Evolutionary conservation across 2,329 filamentous ascomycete genomes (phyloP).

Genomic region (Trichoderma harzianum): DNA sequence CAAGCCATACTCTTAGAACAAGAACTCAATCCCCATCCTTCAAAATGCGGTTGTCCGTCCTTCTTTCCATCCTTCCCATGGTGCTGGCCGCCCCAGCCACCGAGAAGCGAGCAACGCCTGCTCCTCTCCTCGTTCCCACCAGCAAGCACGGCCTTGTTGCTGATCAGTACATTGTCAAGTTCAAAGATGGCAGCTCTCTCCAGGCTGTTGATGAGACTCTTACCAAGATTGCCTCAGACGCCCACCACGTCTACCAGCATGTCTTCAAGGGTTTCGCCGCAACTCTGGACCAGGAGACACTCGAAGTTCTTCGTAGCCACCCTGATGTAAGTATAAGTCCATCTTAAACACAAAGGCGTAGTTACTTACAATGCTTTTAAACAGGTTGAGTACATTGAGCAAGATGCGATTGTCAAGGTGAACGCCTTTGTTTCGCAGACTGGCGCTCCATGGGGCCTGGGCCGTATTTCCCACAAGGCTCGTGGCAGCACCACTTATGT

Average conservation of each 20-base stretch:
- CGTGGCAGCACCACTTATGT: conserved; percentile 33
- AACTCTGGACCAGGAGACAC: conserved; percentile 21
- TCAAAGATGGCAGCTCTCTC: conserved; percentile 23
- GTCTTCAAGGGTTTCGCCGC: conserved; percentile 28
- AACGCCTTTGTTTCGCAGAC: conserved; percentile 21
- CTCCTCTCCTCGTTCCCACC: conserved; percentile 26
- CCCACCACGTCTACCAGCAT: conserved; percentile 26
- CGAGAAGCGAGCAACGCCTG: conserved; percentile 26
- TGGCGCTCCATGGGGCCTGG: conserved; percentile 31
- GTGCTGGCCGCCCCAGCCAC: conserved; percentile 24
- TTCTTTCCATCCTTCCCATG: conserved; percentile 25
- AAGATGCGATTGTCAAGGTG: conserved; percentile 32
- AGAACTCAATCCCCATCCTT: neutral
- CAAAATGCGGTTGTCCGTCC: conserved; percentile 26
- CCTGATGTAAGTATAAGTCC: conserved; percentile 23
- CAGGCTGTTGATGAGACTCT: conserved; percentile 20
- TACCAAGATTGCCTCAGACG: conserved; percentile 21
- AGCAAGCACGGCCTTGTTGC: conserved; percentile 21
- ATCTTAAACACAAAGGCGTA: neutral
- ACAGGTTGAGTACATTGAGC: conserved; percentile 37
- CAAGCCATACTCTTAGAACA: neutral
- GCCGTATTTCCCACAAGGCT: conserved; percentile 34
- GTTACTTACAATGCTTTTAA: neutral
- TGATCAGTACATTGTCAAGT: conserved; percentile 33
- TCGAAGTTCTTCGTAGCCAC: conserved; percentile 25